Evolutionary conservation across 768 basidiomycete genomes (phyloP).

Genomic region (Floccularia luteovirens): DNA sequence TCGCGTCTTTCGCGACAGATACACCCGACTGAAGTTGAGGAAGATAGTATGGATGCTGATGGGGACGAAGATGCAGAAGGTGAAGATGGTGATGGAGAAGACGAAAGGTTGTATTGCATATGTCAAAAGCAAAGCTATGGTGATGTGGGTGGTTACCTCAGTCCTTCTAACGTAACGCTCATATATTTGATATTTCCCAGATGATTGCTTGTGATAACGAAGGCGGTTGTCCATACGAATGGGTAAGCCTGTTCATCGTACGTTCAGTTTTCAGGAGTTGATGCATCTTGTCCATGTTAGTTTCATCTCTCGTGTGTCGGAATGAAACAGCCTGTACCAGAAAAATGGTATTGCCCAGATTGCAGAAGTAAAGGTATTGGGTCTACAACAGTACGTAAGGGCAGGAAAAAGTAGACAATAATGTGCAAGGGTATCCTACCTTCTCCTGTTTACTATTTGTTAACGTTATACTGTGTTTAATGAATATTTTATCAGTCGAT

Average conservation of each 20-base stretch:
- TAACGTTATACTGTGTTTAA: no score
- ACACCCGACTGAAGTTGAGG: constrained; percentile 25
- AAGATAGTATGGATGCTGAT: constrained; percentile 32
- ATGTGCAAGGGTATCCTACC: no score
- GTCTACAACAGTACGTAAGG: constrained; percentile 13
- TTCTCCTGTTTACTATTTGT: no score
- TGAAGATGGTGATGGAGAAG: constrained; percentile 26
- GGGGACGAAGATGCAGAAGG: constrained; percentile 31
- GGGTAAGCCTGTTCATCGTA: constrained; percentile 35
- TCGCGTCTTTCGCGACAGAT: constrained; percentile 41
- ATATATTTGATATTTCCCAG: constrained; percentile 14
- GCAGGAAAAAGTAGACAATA: constrained; percentile 14
- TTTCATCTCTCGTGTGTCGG: constrained; percentile 60
- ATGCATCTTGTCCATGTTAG: constrained; percentile 17
- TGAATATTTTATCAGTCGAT: no score
- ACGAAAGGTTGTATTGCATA: constrained; percentile 42
- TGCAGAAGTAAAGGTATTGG: constrained; percentile 31
- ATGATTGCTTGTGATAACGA: constrained; percentile 74
- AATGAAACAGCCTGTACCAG: constrained; percentile 37
- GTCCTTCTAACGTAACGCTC: not conserved
- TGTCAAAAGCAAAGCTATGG: constrained; percentile 44
- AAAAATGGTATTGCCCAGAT: constrained; percentile 49
- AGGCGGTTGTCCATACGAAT: constrained; percentile 58
- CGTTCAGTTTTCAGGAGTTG: not conserved
- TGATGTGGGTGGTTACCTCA: constrained; percentile 26